Percentiles rank a stretch among this genome's conserved stretches.
Evolutionary conservation across 1,284 basidiomycete species (phyloP).

Genomic region (Gymnopus androsaceus): DNA sequence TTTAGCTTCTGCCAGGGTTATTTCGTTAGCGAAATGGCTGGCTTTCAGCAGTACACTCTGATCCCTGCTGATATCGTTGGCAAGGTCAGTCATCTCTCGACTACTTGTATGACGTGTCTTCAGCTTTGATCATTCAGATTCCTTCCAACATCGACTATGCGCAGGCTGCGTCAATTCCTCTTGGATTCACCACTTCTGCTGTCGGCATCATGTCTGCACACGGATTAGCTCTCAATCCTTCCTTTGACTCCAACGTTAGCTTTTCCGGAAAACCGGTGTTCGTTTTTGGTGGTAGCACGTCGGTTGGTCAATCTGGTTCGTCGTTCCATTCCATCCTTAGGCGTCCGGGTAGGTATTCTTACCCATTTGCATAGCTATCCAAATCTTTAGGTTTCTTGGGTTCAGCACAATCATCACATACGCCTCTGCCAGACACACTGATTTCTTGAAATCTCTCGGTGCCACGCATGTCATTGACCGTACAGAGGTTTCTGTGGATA

Average conservation of each 20-base stretch:
- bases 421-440: slow-evolving; percentile 36
- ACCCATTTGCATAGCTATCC: slow-evolving; percentile 29
- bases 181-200: slow-evolving; percentile 38
- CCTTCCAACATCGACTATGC: slow-evolving; percentile 47
- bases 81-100: slow-evolving; percentile 36
- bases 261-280: slow-evolving; percentile 27
- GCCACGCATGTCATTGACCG: slow-evolving; percentile 43
- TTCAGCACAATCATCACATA: slow-evolving; percentile 42
- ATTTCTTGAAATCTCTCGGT: slow-evolving; percentile 39
- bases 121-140: slow-evolving; percentile 28
- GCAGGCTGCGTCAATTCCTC: slow-evolving; percentile 41
- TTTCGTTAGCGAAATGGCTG: slow-evolving; percentile 37
- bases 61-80: slow-evolving; percentile 40
- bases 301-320: slow-evolving; percentile 35
- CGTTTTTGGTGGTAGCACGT: slow-evolving; percentile 30
- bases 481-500: slow-evolving; percentile 7
- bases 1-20: slow-evolving; percentile 44
- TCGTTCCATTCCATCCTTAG: neutral
- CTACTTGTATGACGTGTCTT: neutral
- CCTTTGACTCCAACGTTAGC: slow-evolving; percentile 33
- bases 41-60: slow-evolving; percentile 54
- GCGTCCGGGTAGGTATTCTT: neutral
- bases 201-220: slow-evolving; percentile 38
- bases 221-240: slow-evolving; percentile 33
- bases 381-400: slow-evolving; percentile 42